Conservation (phyloP, 768 basidiomycete species). For the Podaxis sp. region DNA sequence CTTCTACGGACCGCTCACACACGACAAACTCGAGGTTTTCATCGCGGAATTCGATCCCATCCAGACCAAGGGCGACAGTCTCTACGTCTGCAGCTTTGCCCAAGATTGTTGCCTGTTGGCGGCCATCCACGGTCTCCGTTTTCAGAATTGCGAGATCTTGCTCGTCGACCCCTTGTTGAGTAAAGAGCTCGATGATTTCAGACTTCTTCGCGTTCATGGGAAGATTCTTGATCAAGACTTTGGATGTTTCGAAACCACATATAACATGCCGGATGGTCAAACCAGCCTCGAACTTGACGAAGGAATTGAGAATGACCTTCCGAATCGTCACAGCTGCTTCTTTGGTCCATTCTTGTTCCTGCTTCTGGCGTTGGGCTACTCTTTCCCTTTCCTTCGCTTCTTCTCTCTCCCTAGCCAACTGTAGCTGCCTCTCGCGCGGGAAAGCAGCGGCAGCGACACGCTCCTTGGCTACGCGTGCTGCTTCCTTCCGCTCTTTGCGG, state of each 20-base stretch:
- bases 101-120: conserved; percentile 38
- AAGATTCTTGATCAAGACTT: conserved; percentile 13
- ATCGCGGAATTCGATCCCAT: conserved; percentile 45
- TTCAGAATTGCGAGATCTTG: conserved; percentile 13
- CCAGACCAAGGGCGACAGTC: conserved; percentile 36
- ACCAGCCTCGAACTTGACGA: conserved; percentile 21
- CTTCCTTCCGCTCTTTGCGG: not conserved
- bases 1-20: conserved; percentile 30
- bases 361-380: not conserved
- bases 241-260: conserved; percentile 15
- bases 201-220: conserved; percentile 8
- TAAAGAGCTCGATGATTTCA: conserved; percentile 15
- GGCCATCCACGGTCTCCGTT: conserved; percentile 20
- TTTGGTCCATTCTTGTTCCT: conserved; percentile 7
- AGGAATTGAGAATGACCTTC: conserved; percentile 12
- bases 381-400: conserved; percentile 3
- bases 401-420: not conserved
- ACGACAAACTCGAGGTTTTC: conserved; percentile 39
- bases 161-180: conserved; percentile 9
- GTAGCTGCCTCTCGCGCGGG: not conserved
- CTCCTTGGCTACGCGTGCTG: not conserved
- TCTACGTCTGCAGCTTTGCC: conserved; percentile 36
- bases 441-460: not conserved
- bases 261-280: conserved; percentile 8
- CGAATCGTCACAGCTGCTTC: conserved; percentile 8